Conservation (phyloP, 768 basidiomycete genomes). For the Russula sp. region DNA sequence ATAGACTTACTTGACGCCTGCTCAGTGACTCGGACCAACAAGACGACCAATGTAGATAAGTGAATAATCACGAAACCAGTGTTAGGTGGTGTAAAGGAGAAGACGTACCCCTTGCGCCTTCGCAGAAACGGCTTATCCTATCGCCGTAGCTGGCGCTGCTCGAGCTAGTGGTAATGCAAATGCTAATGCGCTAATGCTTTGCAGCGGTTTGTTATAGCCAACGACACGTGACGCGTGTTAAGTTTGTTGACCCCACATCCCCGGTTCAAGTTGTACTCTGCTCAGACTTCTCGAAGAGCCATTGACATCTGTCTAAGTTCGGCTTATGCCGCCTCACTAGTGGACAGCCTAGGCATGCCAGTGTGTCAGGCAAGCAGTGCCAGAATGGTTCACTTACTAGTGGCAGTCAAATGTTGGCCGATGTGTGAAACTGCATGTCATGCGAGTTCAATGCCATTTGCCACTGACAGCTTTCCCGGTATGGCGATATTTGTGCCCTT, state of each 20-base stretch:
- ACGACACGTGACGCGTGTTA: neutral
- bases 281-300: neutral
- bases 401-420: neutral
- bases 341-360: neutral
- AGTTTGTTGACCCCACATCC: conserved; percentile 47
- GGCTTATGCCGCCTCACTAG: neutral
- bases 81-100: neutral
- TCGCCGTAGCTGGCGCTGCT: neutral
- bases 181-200: no score
- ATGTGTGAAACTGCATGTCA: neutral
- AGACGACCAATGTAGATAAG: neutral
- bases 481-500: neutral
- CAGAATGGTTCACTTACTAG: neutral
- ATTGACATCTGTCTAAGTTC: neutral
- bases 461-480: neutral
- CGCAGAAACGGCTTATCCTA: neutral
- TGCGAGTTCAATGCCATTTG: no score
- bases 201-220: neutral
- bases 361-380: neutral
- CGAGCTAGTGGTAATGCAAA: neutral
- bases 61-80: neutral
- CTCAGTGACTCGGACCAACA: neutral
- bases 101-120: neutral
- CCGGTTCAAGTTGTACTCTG: neutral
- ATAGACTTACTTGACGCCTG: neutral